phyloP scores from a whole-genome alignment of 345 rosid species.

The Arabidopsis arenosa region DNA sequence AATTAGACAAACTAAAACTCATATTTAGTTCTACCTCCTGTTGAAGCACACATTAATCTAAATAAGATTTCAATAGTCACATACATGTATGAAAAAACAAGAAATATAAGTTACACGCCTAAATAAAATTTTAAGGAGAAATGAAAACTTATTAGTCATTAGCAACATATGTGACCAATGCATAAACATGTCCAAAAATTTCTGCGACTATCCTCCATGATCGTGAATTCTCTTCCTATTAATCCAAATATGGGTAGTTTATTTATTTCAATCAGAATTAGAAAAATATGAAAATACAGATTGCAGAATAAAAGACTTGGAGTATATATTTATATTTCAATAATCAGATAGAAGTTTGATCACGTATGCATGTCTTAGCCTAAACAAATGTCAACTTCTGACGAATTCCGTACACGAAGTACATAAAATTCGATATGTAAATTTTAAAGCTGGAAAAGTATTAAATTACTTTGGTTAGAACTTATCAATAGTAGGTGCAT shows the following conservation, averaged over 20 bases:
- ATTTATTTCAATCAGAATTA: no score
- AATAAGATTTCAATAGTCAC: conserved; percentile 21
- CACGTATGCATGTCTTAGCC: neutral
- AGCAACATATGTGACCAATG: neutral
- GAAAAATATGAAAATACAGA: no score
- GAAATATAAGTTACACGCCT: neutral
- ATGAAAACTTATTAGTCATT: neutral
- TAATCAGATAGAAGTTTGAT: neutral
- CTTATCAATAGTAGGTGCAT: conserved; percentile 9
- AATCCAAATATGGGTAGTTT: no score
- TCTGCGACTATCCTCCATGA: no score
- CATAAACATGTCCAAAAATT: neutral
- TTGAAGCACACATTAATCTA: conserved; percentile 39
- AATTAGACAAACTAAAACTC: conserved; percentile 26
- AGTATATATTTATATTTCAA: no score
- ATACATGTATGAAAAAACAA: neutral
- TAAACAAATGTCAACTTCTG: conserved; percentile 4
- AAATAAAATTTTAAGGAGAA: neutral
- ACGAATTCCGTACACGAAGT: conserved; percentile 33
- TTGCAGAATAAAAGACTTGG: no score
- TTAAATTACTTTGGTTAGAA: neutral
- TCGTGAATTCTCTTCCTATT: no score
- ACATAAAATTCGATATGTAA: neutral
- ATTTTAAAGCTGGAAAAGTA: neutral
- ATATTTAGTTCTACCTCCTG: conserved; percentile 48